Evolutionary conservation across 73 alveolate genomes (phyloP).

Genomic region (Paramecium octaurelia): DNA sequence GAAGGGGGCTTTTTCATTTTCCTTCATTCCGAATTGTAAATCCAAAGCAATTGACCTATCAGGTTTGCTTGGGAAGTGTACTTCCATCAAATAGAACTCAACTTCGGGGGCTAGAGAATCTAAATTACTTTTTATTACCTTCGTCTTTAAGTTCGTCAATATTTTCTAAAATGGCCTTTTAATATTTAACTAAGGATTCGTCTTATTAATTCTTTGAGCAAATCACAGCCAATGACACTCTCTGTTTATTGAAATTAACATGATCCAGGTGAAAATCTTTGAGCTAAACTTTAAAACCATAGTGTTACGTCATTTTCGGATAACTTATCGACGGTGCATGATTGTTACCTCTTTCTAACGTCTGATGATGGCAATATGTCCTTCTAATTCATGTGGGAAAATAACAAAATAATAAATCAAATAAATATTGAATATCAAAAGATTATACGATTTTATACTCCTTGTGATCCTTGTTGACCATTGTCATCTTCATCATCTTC

Average conservation of each 20-base stretch:
- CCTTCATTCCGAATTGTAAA: slow-evolving; percentile 25
- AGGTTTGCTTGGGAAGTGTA: slow-evolving; percentile 49
- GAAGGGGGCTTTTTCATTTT: slow-evolving; percentile 44
- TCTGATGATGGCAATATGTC: background rate
- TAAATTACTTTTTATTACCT: background rate
- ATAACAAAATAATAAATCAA: background rate
- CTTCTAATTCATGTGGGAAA: background rate
- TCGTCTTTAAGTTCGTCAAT: background rate
- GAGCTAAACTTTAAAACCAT: background rate
- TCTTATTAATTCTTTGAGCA: background rate
- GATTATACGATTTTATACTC: background rate
- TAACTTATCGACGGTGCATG: background rate
- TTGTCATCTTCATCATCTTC: background rate
- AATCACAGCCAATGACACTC: background rate
- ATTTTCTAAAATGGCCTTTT: background rate
- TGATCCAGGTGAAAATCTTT: background rate
- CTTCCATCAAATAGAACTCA: slow-evolving; percentile 53
- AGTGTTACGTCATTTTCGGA: background rate
- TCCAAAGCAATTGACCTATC: slow-evolving; percentile 53
- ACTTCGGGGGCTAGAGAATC: slow-evolving; percentile 61
- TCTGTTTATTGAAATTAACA: background rate
- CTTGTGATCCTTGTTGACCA: background rate
- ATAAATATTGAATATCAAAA: background rate
- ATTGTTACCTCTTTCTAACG: background rate
- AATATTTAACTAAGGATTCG: background rate